Base-by-base conservation (phyloP, 2,329 filamentous ascomycete species). In the Calonectria pauciramosa region DNA sequence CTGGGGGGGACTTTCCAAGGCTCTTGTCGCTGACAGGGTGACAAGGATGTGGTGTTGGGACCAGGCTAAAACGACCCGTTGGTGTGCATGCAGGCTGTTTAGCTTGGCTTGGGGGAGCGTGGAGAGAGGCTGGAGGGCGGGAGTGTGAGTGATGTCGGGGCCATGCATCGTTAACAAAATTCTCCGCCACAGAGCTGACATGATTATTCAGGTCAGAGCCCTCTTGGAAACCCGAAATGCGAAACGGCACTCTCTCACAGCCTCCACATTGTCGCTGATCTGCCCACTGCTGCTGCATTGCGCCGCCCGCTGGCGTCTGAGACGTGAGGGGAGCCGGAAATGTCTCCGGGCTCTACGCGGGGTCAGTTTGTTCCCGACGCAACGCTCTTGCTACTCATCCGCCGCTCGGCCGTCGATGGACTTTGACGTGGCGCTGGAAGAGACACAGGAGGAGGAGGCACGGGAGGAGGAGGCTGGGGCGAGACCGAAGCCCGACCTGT, bases 381-480 rank as follows among this genome's bases (percentile, higher is more conserved):
- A 47, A n/a, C 72, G 36, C 38, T 47, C 63, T 66, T 32, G 56
- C 56, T 71, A n/a, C 6, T 34, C 60, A 68, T 73, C 76, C 34
- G n/a, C 66, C 26, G 41, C 66, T 51, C 36, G 49, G 23, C 47
- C 49, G 72, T 73, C 66, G 30, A 81, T 81, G 78, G 79, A 74
- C n/a, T 26, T 64, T 72, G 72, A 47, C 41, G 32, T 52, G 41
- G 54, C 38, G 47, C 52, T 26, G 38, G 63, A 59, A 63, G 56
- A 71, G 56, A 13, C 59, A 34, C 38, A 6, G 56, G 38, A 16
- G 49, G 52, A 60, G 54, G 34, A 20, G 60, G 18, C 30, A 26
- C 34, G 13, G 34, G 34, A 36, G 34, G 34, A 36, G 20, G 44
- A 47, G n/a, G 44, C 23, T 23, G n/a, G n/a, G 44, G n/a, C n/a